phyloP scores from a whole-genome alignment of 345 rosid species.

The Nephelium lappaceum region DNA sequence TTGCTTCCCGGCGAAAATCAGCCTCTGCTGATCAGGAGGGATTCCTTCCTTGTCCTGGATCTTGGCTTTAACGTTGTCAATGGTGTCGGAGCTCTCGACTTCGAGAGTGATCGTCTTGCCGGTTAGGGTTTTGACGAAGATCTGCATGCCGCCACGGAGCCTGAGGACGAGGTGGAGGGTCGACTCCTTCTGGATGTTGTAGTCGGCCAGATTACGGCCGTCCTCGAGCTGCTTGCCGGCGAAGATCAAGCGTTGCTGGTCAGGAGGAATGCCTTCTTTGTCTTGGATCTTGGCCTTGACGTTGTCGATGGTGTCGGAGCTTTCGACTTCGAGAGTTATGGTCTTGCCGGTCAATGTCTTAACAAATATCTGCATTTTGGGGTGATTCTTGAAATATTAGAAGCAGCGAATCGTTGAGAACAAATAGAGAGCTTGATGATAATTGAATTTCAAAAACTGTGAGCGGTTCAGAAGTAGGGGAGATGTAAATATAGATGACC shows the following conservation, averaged over 20 bases:
- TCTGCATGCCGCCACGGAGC: constrained; percentile 31
- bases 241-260: constrained; percentile 27
- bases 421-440: background rate
- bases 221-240: constrained; percentile 26
- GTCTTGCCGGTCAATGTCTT: constrained; percentile 24
- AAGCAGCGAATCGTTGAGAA: background rate
- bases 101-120: constrained; percentile 29
- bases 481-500: background rate
- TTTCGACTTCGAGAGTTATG: constrained; percentile 23
- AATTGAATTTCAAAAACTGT: background rate
- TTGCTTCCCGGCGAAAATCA: constrained; percentile 31
- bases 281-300: constrained; percentile 28
- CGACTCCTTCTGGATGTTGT: constrained; percentile 27
- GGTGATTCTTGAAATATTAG: background rate
- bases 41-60: constrained; percentile 35
- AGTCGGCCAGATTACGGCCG: constrained; percentile 25
- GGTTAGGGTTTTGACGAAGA: constrained; percentile 30
- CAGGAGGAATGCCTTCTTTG: constrained; percentile 24
- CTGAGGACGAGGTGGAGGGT: constrained; percentile 28
- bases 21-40: constrained; percentile 30
- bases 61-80: constrained; percentile 32
- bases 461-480: background rate
- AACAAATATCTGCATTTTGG: constrained; percentile 29
- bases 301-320: constrained; percentile 22
- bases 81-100: constrained; percentile 28